Base-by-base conservation (phyloP, 2,329 filamentous ascomycete species). In the Orbilia ellipsospora region DNA sequence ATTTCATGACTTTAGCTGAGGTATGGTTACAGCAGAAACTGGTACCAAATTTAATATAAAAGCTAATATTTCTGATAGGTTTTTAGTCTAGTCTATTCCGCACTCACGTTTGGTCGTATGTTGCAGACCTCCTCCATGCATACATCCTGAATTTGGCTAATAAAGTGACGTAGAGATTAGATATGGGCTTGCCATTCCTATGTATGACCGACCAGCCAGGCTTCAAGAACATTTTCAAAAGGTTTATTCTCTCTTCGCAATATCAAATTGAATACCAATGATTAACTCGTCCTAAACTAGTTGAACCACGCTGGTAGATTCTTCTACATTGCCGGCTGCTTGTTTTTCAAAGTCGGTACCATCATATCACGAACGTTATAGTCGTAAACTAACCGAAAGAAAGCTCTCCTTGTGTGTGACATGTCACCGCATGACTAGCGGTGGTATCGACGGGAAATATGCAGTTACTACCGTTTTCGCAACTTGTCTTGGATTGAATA, bases 371-470 rank as follows among this genome's bases (percentile, higher is more conserved):
- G 23, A 23, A 23, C 4, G 23, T 4, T 4, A 23, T 23, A 23
- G 23, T 23, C 23, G 23, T 23, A 4, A 4, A 2, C 23, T 57
- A 20, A 60, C 13, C 26, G 28, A 16, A 3, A 1, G 42, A 6
- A 26, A 74, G 70, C 57, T 74, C 12, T 74, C 70, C 5, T 51
- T 74, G 15, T 74, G 70, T 31, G 28, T 64, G 3, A 74, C 70
- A 36, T 74, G 70, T 20, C 63, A 68, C 31, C 26, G 42, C 26
- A 74, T 74, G 70, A 42, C 57, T n/a, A 44, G 67, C 16, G 70
- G 70, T 36, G 48, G 70, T 10, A 26, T 59, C 4, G 62, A 64
- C 48, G 56, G 63, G 13, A 63, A 63, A 44, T 36, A 63, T 20
- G 28, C 59, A 2, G 57, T 74, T 15, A 13, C 63, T 12, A 0